Base-by-base conservation (phyloP, 208 protist genomes). In the Leishmania lainsoni region DNA sequence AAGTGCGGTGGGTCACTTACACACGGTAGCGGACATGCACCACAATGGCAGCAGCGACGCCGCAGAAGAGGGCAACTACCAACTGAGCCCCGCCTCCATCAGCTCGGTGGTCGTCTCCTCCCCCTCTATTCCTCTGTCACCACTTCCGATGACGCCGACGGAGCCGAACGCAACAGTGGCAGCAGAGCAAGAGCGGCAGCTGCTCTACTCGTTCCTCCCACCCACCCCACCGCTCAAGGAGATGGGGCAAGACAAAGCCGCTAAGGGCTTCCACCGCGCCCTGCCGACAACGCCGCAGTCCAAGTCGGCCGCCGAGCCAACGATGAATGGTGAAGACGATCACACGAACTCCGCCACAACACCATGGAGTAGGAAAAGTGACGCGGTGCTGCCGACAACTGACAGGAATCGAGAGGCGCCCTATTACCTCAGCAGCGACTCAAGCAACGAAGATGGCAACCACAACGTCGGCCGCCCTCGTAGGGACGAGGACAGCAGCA, bases 131-230 rank as follows among this genome's bases (percentile, higher is more conserved):
- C 56, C 56, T 61, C 56, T 26, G 56, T 61, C 56, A 14, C 14
- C 56, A 5, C 56, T 5, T 61, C 56, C 56, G 56, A 61, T 42
- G 63, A 45, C 32, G 63, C 32, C 63, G 48, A 58, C 58, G 58
- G 52, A 16, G 42, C 16, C 35, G 14, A 29, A 17, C 68, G 12
- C 8, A 35, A 81, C 42, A 39, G 22, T 17, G 5, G 42, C 29
- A 17, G 68, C 78, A 75, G 78, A 76, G 56, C 56, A 59, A 17
- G 42, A 71, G 65, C 51, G 72, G 48, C 70, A 76, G 77, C 68
- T 20, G 45, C 69, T 26, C 58, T 16, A 52, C 32, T 45, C 63
- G 29, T n/a, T 39, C 26, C 69, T 1, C 17, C 42, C 69, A 17
- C 29, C 48, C 22, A 35, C 39, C 8, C 69, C 26, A 4, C 54